Percentiles rank a stretch among this genome's conserved stretches.
Evolutionary conservation across 208 protist genomes (phyloP).

Genomic region (Acanthamoeba culbertsoni): DNA sequence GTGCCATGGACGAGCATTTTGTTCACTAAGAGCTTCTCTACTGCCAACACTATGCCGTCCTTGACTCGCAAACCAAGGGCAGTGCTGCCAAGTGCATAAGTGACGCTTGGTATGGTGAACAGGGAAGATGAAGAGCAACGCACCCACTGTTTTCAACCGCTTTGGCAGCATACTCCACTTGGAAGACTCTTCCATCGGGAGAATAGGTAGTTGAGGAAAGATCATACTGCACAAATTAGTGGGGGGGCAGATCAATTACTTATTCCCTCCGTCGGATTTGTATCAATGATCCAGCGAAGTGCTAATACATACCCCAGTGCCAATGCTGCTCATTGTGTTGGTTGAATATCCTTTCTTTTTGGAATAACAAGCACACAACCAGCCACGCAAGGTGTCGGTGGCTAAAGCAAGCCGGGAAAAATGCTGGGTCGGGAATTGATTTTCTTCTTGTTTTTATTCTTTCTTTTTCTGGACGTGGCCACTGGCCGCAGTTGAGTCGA

Average conservation of each 20-base stretch:
- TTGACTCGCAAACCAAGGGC: slow-evolving; percentile 94
- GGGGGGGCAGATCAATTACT: background rate
- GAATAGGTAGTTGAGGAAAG: slow-evolving; percentile 97
- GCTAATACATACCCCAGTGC: slow-evolving; percentile 9
- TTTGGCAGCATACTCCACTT: slow-evolving; percentile 99
- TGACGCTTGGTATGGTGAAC: background rate
- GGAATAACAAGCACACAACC: background rate
- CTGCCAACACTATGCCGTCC: slow-evolving; percentile 98
- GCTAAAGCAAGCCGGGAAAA: too few relatives aligned
- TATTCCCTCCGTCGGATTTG: background rate
- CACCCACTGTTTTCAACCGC: slow-evolving; percentile 97
- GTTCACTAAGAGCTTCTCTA: slow-evolving; percentile 97
- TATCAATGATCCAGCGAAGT: background rate
- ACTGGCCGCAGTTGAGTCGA: too few relatives aligned
- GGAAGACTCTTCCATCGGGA: slow-evolving; percentile 98
- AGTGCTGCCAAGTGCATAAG: slow-evolving; percentile 82
- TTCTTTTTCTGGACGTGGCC: background rate
- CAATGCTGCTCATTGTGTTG: slow-evolving; percentile 26
- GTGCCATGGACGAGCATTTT: slow-evolving; percentile 95
- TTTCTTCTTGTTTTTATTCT: background rate
- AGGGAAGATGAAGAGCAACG: background rate
- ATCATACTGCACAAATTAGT: slow-evolving; percentile 90
- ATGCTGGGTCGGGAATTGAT: too few relatives aligned
- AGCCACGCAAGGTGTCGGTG: too few relatives aligned
- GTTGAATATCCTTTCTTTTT: background rate